phyloP scores from a whole-genome alignment of 1,284 basidiomycete species.

The Ceratobasidium sp. region DNA sequence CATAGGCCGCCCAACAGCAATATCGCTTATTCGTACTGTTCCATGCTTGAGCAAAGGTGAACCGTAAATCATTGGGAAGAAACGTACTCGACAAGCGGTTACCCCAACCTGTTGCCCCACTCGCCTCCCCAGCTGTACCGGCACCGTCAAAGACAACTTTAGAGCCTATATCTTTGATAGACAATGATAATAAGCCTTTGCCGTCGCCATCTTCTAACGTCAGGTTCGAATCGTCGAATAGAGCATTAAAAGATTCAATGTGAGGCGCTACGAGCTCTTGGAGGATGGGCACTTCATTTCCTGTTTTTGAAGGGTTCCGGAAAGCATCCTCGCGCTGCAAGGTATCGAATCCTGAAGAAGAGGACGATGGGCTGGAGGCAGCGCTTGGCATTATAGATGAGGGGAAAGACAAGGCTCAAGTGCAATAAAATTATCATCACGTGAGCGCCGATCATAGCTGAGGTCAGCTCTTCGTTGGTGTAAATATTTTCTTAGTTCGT shows the following conservation, averaged over 20 bases:
- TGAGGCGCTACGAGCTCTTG: conserved; percentile 96
- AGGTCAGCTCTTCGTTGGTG: not conserved
- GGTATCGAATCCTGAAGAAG: conserved; percentile 72
- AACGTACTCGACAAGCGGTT: conserved; percentile 58
- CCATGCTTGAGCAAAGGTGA: not conserved
- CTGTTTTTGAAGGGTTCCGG: conserved; percentile 76
- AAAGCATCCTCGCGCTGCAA: conserved; percentile 85
- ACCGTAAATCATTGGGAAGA: conserved; percentile 50
- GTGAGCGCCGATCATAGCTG: conserved; percentile 18
- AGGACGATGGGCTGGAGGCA: conserved; percentile 31
- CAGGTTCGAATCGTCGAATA: conserved; percentile 87
- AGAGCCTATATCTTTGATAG: conserved; percentile 85
- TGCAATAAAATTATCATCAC: conserved; percentile 38
- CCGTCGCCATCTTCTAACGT: conserved; percentile 78
- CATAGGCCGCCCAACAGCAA: conserved; percentile 86
- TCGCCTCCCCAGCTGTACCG: conserved; percentile 62
- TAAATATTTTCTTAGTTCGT: no score
- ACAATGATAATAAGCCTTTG: conserved; percentile 82
- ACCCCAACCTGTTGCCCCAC: conserved; percentile 72
- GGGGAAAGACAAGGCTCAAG: not conserved
- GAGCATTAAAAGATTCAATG: conserved; percentile 95
- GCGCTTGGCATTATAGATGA: conserved; percentile 12
- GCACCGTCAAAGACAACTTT: conserved; percentile 94
- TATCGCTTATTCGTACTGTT: conserved; percentile 89
- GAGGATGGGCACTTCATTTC: conserved; percentile 81